Evolutionary conservation across 169 alveolate genomes (phyloP).

Genomic region (Plasmodium inui): DNA sequence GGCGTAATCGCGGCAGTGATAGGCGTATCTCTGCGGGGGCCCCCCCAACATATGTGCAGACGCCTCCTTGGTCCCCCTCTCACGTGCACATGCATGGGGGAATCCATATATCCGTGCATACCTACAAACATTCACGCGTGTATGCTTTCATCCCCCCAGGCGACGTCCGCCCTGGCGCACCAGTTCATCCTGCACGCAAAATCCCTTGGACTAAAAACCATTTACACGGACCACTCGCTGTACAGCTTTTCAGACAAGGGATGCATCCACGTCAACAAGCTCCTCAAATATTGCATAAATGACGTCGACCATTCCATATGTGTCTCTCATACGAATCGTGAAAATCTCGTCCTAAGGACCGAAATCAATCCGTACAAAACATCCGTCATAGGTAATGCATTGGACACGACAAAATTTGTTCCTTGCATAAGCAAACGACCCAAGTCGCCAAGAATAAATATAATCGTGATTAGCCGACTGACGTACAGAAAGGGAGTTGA

Average conservation of each 20-base stretch:
- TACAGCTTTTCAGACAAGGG: constrained; percentile 97
- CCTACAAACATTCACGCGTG: neutral
- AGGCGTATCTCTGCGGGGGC: neutral
- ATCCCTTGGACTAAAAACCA: constrained; percentile 86
- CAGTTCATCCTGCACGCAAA: constrained; percentile 75
- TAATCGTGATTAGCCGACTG: constrained; percentile 96
- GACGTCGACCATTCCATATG: constrained; percentile 92
- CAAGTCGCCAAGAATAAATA: constrained; percentile 89
- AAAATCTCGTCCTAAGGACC: constrained; percentile 96
- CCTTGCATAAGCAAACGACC: constrained; percentile 87
- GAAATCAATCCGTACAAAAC: constrained; percentile 92
- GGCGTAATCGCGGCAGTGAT: neutral
- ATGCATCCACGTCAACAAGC: constrained; percentile 94
- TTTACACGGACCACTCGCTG: constrained; percentile 99
- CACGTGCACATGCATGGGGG: neutral
- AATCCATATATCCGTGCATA: neutral
- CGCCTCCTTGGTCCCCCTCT: too few species aligned
- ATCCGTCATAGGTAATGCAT: constrained; percentile 92
- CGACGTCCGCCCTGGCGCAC: constrained; percentile 59
- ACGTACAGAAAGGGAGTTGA: constrained; percentile 98
- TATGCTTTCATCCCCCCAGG: neutral
- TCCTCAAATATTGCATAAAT: constrained; percentile 81
- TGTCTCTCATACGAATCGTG: constrained; percentile 96
- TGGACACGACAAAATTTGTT: constrained; percentile 82
- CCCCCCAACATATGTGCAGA: neutral